A percentile compares a stretch with the other conserved stretches of the same genome.
These are phyloP conservation scores for Podospora comata DNA, from an alignment of 495 filamentous ascomycete species.

Conservation along the genomic window DNA sequence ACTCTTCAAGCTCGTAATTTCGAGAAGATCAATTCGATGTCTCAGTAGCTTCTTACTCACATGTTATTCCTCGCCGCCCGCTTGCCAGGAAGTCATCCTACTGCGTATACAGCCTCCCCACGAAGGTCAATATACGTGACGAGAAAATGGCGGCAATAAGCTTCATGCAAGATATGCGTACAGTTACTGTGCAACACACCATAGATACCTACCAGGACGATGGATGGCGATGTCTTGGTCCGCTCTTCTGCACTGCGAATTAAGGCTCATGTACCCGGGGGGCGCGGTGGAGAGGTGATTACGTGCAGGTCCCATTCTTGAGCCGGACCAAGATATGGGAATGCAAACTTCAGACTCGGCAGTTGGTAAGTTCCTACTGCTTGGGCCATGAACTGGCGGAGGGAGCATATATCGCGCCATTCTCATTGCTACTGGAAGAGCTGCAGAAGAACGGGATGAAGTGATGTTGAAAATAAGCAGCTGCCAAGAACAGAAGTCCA, in stretches of 20 bases:
- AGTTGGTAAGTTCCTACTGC: not conserved
- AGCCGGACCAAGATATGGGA: not conserved
- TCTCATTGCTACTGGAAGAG: not conserved
- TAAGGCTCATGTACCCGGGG: conserved; percentile 5
- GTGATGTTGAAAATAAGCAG: not conserved
- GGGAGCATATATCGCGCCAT: not conserved
- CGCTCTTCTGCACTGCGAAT: conserved; percentile 4
- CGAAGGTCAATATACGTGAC: not conserved
- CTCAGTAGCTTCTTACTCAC: not conserved
- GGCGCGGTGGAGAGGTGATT: conserved; percentile 5
- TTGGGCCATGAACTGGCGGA: conserved; percentile 1
- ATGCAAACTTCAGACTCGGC: not conserved
- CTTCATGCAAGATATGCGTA: not conserved
- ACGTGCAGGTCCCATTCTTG: not conserved
- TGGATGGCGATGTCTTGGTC: not conserved
- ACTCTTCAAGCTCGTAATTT: not conserved
- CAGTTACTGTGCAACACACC: not conserved
- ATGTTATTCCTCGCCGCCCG: not conserved
- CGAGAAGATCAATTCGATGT: not conserved
- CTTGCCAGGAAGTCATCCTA: not conserved
- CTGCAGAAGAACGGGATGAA: not conserved
- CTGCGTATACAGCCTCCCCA: not conserved
- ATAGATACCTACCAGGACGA: not conserved
- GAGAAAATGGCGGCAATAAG: not conserved
- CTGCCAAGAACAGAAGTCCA: not conserved